Base-by-base conservation (phyloP, 2,329 filamentous ascomycete genomes). In the Colletotrichum abscissum region DNA sequence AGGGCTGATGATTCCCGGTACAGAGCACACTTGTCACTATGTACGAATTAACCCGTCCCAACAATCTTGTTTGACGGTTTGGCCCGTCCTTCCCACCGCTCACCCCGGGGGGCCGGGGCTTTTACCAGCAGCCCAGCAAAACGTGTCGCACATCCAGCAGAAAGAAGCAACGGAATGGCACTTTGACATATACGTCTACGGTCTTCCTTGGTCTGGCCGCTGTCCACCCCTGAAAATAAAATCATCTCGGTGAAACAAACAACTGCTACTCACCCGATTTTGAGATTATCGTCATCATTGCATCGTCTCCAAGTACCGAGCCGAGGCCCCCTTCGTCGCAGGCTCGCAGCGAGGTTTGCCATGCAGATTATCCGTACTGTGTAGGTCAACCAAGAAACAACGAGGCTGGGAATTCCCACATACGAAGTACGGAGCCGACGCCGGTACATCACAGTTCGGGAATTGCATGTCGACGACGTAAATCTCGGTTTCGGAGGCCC, bases 171-270 rank as follows among this genome's bases (percentile, higher is more conserved):
- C n/a, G 8, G 22, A 55, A 22, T n/a, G 49, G 22, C 38, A 62
- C 66, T 55, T 58, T 57, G 63, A 42, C 63, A 30, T 24, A 7
- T 35, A 26, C 7, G 8, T 57, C 42, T 22, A 22, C 42, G 16
- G 8, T 57, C 42, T 49, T 49, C 42, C 19, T 19, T 49, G 19
- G 19, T 11, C 42, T 49, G 7, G 42, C 19, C 26, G 22, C 24
- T 55, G 63, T 3, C 22, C 14, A 8, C 19, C 24, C 46, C 60
- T 42, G 55, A 22, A 26, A 57, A 46, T 59, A 52, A 59, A 52
- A 28, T 35, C 35, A 66, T 70, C 65, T 57, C 49, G 55, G 67
- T 66, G 70, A 70, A 73, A 73, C 70, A 64, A 30, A 30, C 11
- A 28, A 42, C 56, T 73, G 60, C 55, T 64, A 5, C 56, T 66